Percentiles rank a stretch among this genome's conserved stretches.
Conservation (phyloP, 2,329 filamentous ascomycete genomes). For the Acarospora socialis region DNA sequence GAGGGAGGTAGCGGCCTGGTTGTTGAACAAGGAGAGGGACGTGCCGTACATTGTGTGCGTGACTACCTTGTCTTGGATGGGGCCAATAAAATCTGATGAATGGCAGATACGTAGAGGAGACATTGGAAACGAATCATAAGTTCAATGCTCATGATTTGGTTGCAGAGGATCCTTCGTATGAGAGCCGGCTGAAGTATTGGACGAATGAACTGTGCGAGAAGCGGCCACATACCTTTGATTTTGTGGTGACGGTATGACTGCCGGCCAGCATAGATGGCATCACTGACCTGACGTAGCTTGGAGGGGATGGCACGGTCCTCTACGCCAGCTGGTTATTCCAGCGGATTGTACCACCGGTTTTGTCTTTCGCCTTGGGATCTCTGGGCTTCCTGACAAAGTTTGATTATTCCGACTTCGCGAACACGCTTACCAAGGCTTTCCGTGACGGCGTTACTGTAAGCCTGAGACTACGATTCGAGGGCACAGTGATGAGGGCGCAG, state of each 20-base stretch:
- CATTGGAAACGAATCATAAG: slow-evolving; percentile 51
- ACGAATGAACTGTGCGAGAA: slow-evolving; percentile 61
- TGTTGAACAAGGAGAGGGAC: slow-evolving; percentile 56
- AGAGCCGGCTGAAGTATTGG: slow-evolving; percentile 64
- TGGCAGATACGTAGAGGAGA: slow-evolving; percentile 58
- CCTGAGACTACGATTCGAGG: slow-evolving; percentile 77
- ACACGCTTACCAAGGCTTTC: slow-evolving; percentile 58
- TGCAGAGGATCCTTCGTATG: slow-evolving; percentile 41
- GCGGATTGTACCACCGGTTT: slow-evolving; percentile 78
- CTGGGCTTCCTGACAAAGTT: slow-evolving; percentile 95
- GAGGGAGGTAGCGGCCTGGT: slow-evolving; percentile 63
- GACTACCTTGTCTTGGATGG: background rate
- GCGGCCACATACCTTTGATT: slow-evolving; percentile 79
- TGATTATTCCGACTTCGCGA: slow-evolving; percentile 63
- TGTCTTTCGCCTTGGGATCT: slow-evolving; percentile 83
- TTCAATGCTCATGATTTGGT: slow-evolving; percentile 63
- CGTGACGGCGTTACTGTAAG: slow-evolving; percentile 77
- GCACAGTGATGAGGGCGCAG: slow-evolving; percentile 74
- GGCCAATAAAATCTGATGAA: slow-evolving; percentile 7
- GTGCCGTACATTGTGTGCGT: slow-evolving; percentile 57
- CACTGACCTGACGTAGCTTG: slow-evolving; percentile 44
- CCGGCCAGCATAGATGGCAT: slow-evolving; percentile 1
- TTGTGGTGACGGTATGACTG: slow-evolving; percentile 56
- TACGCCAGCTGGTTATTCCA: slow-evolving; percentile 97
- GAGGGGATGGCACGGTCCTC: slow-evolving; percentile 91